Percentiles rank a stretch among this genome's conserved stretches.
Conservation (phyloP, 345 rosid species). For the Boechera stricta region DNA sequence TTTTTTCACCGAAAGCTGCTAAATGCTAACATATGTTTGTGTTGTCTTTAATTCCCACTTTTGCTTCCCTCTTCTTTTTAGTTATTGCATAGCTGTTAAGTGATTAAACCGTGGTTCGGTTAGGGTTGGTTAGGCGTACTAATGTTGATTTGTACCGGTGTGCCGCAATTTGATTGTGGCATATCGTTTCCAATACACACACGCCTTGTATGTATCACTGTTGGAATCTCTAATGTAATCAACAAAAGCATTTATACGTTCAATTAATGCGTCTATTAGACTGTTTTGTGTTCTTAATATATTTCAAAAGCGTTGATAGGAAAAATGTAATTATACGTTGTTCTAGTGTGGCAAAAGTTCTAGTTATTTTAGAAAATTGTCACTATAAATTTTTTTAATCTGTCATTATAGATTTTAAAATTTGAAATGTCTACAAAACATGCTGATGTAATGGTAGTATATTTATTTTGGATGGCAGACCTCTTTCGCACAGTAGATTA, state of each 20-base stretch:
- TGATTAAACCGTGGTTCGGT: not conserved
- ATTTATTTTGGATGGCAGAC: too few species aligned
- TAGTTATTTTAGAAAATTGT: too few species aligned
- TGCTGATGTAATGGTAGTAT: too few species aligned
- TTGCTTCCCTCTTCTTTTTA: not conserved
- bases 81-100: conserved; percentile 7
- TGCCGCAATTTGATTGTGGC: not conserved
- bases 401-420: too few species aligned
- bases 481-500: too few species aligned
- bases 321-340: not conserved
- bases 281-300: too few species aligned
- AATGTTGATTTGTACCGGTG: not conserved
- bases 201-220: conserved; percentile 21
- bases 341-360: too few species aligned
- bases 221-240: not conserved
- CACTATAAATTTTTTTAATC: too few species aligned
- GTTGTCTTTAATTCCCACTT: not conserved
- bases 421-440: too few species aligned
- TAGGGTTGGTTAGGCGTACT: conserved; percentile 9
- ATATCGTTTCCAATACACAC: conserved; percentile 3
- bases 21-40: conserved; percentile 10
- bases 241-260: not conserved
- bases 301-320: not conserved
- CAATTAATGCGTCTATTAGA: not conserved
- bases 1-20: conserved; percentile 14